Conservation (phyloP, 345 rosid species). For the Gossypium rotundifolium region DNA sequence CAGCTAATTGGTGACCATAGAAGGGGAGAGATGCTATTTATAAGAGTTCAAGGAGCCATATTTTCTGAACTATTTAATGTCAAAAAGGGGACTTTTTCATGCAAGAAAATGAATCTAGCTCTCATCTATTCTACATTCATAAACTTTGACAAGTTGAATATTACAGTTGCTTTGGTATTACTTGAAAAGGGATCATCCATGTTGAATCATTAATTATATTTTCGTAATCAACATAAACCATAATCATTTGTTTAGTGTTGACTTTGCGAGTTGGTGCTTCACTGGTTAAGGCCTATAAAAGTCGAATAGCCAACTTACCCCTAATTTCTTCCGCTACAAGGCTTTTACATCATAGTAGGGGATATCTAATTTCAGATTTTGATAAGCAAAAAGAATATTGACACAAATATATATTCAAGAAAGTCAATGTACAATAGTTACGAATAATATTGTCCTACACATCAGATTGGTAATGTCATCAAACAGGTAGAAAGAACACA, state of each 20-base stretch:
- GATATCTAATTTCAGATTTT: not conserved
- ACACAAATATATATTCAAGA: too few relatives aligned
- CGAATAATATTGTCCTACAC: too few relatives aligned
- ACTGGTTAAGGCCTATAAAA: not conserved
- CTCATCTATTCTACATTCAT: slow-evolving; percentile 8
- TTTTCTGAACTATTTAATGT: not conserved
- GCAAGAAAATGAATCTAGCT: slow-evolving; percentile 1
- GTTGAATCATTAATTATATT: not conserved
- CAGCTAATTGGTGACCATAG: not conserved
- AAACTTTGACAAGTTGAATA: not conserved
- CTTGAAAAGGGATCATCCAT: not conserved
- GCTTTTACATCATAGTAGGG: not conserved
- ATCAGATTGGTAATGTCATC: not conserved
- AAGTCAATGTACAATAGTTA: too few relatives aligned
- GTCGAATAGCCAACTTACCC: not conserved
- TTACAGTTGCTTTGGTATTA: not conserved
- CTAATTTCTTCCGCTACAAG: not conserved
- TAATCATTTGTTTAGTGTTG: not conserved
- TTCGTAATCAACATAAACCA: not conserved
- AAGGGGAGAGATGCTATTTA: slow-evolving; percentile 1
- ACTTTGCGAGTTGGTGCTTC: not conserved
- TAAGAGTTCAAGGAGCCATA: not conserved
- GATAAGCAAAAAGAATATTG: not conserved
- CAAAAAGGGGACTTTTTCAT: not conserved
- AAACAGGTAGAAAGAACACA: not conserved